Conservation (phyloP, 1,284 basidiomycete species). For the Ustilago sp. region DNA sequence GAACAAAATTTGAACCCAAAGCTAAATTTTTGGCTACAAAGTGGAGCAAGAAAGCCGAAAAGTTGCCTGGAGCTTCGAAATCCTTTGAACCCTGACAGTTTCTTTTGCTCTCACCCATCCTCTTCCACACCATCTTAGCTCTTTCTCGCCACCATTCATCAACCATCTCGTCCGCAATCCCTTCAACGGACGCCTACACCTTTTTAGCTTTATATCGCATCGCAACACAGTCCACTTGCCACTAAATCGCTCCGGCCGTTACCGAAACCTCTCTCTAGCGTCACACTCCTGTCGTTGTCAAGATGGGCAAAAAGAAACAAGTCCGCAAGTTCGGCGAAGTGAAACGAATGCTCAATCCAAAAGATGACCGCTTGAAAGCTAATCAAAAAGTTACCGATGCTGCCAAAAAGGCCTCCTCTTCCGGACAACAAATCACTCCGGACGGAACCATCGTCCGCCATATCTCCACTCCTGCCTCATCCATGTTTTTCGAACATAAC, state of each 20-base stretch:
- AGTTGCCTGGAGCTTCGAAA: neutral
- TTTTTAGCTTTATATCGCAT: too few relatives aligned
- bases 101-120: neutral
- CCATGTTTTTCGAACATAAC: conserved; percentile 95
- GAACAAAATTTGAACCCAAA: neutral
- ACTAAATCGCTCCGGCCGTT: neutral
- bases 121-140: neutral
- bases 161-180: neutral
- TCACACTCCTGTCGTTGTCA: conserved; percentile 1
- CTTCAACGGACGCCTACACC: too few relatives aligned
- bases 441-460: conserved; percentile 53
- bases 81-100: conserved; percentile 6
- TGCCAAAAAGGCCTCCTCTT: conserved; percentile 36
- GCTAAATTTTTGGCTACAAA: conserved; percentile 8
- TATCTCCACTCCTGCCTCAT: conserved; percentile 74
- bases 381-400: conserved; percentile 72
- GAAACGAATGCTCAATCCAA: conserved; percentile 94
- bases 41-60: conserved; percentile 5
- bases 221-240: neutral
- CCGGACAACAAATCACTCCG: conserved; percentile 27
- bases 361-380: conserved; percentile 88
- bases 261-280: neutral
- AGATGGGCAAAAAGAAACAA: conserved; percentile 87
- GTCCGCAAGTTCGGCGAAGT: conserved; percentile 94
- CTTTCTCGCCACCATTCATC: neutral